Conservation (phyloP, 2,329 filamentous ascomycete species). For the Clonostachys byssicola region DNA sequence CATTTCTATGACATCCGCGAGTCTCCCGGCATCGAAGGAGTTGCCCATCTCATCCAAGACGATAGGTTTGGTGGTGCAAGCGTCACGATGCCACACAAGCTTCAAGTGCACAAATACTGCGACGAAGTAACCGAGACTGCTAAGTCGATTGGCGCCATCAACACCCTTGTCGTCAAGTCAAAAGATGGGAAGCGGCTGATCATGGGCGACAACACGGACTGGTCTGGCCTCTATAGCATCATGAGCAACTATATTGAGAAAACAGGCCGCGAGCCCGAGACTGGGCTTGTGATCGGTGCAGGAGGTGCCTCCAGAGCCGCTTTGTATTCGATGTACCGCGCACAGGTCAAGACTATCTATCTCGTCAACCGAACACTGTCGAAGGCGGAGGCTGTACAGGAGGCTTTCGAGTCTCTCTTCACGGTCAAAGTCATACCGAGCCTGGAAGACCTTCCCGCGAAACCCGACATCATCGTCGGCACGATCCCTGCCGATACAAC, state of each 20-base stretch:
- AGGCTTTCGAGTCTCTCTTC: neutral
- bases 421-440: neutral
- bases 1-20: slow-evolving; percentile 1
- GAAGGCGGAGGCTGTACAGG: neutral
- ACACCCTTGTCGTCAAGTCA: neutral
- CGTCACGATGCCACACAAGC: slow-evolving; percentile 2
- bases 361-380: neutral
- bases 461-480: neutral
- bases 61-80: slow-evolving; percentile 1
- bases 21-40: slow-evolving; percentile 1
- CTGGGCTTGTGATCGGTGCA: slow-evolving; percentile 1
- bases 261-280: neutral
- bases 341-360: neutral
- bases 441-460: neutral
- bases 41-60: neutral
- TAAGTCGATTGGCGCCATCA: neutral
- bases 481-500: slow-evolving; percentile 1
- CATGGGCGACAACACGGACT: slow-evolving; percentile 1
- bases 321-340: slow-evolving; percentile 1
- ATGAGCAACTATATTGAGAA: neutral
- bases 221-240: slow-evolving; percentile 1
- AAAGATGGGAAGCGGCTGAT: neutral
- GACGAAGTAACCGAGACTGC: neutral
- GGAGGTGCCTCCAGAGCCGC: neutral
- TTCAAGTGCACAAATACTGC: slow-evolving; percentile 1